Conservation (phyloP, 2,329 filamentous ascomycete species). For the Beauveria asiatica region DNA sequence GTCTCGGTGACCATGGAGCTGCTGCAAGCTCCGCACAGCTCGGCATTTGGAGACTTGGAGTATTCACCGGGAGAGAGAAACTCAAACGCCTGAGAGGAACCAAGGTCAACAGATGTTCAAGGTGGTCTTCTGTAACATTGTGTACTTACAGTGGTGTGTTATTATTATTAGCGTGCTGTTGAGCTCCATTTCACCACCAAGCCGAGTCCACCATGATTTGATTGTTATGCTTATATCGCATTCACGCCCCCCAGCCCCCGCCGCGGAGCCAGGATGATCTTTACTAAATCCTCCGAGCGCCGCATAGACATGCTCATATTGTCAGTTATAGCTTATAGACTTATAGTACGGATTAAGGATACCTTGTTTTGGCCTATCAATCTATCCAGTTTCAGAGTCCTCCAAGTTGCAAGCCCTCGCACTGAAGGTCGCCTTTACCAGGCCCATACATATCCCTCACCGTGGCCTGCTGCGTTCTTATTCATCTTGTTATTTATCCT, state of each 20-base stretch:
- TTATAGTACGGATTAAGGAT: background rate
- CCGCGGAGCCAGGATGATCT: background rate
- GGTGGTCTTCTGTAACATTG: too few species aligned
- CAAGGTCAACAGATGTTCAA: background rate
- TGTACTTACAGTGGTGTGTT: too few species aligned
- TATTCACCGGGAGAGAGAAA: background rate
- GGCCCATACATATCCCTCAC: too few species aligned
- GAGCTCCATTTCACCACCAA: too few species aligned
- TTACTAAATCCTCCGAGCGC: background rate
- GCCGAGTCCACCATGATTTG: background rate
- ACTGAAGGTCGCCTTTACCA: too few species aligned
- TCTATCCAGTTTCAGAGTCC: too few species aligned
- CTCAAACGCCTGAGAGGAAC: background rate
- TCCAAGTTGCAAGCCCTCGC: too few species aligned
- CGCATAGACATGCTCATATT: background rate
- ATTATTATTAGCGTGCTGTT: too few species aligned
- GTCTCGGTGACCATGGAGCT: background rate
- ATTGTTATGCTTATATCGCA: conserved; percentile 3
- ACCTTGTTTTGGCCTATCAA: too few species aligned
- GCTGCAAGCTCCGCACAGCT: background rate
- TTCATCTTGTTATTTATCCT: too few species aligned
- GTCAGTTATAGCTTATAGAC: too few species aligned
- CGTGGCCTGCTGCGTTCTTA: too few species aligned
- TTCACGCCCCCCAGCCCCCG: background rate
- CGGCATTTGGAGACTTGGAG: background rate